Conservation (phyloP, 495 filamentous ascomycete species). For the Daldinia loculata region DNA sequence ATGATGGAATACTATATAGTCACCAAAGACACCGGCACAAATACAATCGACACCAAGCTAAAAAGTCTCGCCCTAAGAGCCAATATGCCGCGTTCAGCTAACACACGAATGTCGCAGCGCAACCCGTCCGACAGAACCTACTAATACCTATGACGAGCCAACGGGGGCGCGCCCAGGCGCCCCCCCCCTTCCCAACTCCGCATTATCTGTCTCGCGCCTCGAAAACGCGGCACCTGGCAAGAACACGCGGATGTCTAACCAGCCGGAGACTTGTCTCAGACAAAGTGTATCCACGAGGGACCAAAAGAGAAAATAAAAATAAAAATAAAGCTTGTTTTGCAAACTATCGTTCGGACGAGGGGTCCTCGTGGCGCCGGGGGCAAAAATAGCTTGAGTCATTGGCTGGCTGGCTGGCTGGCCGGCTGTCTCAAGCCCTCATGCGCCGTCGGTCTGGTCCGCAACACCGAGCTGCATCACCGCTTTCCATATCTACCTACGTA, state of each 20-base stretch:
- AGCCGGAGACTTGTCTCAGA: constrained; percentile 1
- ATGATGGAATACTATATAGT: too few species aligned
- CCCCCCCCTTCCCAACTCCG: background rate
- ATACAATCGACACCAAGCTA: background rate
- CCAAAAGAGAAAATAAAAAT: background rate
- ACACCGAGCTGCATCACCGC: background rate
- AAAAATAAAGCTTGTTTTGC: background rate
- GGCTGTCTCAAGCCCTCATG: background rate
- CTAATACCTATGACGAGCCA: too few species aligned
- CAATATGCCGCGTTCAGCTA: constrained; percentile 21
- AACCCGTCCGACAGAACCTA: constrained; percentile 7
- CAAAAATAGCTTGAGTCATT: background rate
- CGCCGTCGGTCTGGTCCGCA: background rate
- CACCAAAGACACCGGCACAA: background rate
- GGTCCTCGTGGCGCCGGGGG: constrained; percentile 6
- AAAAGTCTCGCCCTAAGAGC: constrained; percentile 10
- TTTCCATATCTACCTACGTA: too few species aligned
- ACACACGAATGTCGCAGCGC: constrained; percentile 20
- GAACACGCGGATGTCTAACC: constrained; percentile 1
- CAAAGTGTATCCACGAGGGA: background rate
- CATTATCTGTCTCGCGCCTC: background rate
- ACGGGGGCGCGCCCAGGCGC: background rate
- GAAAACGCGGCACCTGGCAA: background rate
- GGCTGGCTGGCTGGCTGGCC: background rate
- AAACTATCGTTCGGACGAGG: background rate